Evolutionary conservation across 352 stramenopile genomes (phyloP).

Genomic region (Poterioochromonas sp.): DNA sequence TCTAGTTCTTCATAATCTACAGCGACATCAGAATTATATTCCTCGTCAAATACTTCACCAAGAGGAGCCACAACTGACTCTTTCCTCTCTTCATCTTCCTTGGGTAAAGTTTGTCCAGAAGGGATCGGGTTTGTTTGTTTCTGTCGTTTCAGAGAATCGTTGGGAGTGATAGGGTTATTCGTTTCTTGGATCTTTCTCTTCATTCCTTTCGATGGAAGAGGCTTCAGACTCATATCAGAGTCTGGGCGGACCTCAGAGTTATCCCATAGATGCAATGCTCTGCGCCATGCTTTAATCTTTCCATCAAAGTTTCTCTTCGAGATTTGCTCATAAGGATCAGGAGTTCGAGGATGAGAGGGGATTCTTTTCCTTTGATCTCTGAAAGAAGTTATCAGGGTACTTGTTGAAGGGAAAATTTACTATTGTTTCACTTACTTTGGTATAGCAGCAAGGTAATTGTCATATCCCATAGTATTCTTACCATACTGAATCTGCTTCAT

Average conservation of each 20-base stretch:
- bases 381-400: background rate
- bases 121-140: background rate
- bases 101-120: background rate
- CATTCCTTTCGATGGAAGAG: background rate
- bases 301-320: slow-evolving; percentile 17
- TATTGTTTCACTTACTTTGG: slow-evolving; percentile 21
- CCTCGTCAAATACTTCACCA: background rate
- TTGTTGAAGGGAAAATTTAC: background rate
- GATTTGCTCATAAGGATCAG: background rate
- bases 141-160: no score
- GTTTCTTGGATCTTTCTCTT: background rate
- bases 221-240: background rate
- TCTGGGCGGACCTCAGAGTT: background rate
- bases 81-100: background rate
- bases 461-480: slow-evolving; percentile 32
- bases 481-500: slow-evolving; percentile 30
- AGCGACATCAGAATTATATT: background rate
- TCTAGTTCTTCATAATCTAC: background rate
- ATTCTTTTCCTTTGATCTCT: background rate
- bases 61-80: background rate
- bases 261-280: slow-evolving; percentile 21
- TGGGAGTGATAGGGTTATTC: no score
- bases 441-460: background rate
- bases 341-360: background rate
- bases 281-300: background rate